Evolutionary conservation across 176 grass and related monocot genomes (phyloP).

Genomic region (Puccinellia tenuiflora): DNA sequence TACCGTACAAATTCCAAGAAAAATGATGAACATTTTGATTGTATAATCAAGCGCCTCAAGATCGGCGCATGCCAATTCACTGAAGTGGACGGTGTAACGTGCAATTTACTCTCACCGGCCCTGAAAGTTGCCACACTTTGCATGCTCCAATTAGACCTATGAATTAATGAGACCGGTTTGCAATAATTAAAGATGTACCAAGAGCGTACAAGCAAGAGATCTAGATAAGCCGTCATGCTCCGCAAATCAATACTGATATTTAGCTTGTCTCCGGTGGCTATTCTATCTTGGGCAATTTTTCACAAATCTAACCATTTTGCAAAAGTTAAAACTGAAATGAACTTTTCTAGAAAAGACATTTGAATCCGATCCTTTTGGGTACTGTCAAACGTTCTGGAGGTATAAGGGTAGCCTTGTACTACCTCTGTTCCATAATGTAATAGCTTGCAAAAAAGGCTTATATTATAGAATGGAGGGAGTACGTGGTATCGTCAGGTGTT

Average conservation of each 20-base stretch:
- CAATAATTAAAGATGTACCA: conserved; percentile 18
- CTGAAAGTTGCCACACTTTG: background rate
- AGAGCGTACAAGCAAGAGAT: background rate
- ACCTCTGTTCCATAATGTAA: no score
- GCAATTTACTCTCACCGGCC: background rate
- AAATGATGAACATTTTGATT: background rate
- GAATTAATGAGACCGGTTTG: background rate
- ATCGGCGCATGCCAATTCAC: background rate
- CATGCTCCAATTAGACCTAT: background rate
- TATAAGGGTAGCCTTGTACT: no score
- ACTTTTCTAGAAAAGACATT: no score
- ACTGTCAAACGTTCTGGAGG: no score
- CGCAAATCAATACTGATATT: background rate
- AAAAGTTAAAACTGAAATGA: no score
- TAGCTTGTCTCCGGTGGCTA: background rate
- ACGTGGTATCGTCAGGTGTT: no score
- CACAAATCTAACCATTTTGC: no score
- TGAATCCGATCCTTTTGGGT: no score
- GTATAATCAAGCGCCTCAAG: background rate
- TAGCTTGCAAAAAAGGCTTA: no score
- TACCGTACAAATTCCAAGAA: background rate
- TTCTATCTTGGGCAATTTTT: no score
- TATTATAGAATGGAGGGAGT: no score
- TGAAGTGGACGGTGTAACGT: background rate
- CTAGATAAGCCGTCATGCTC: conserved; percentile 11